Evolutionary conservation across 495 filamentous ascomycete genomes (phyloP).

Genomic region (Glutinoglossum americanum): DNA sequence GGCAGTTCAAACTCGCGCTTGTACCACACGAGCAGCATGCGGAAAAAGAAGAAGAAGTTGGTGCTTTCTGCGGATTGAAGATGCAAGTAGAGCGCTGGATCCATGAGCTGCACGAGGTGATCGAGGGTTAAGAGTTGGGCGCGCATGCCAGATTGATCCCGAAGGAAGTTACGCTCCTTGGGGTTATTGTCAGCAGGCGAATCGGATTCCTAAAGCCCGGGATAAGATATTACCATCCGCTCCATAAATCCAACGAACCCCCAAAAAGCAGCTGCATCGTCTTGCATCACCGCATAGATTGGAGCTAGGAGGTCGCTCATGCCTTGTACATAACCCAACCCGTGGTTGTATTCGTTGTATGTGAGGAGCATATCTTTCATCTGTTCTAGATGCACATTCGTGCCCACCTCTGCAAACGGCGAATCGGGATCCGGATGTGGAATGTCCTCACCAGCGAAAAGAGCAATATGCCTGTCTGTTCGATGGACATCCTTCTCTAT

Average conservation of each 20-base stretch:
- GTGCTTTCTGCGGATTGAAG: conserved; percentile 77
- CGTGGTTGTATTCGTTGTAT: conserved; percentile 90
- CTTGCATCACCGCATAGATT: conserved; percentile 90
- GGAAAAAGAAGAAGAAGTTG: conserved; percentile 99
- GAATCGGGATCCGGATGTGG: conserved; percentile 97
- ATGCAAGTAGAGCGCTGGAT: conserved; percentile 81
- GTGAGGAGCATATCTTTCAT: conserved; percentile 98
- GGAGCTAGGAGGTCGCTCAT: conserved; percentile 95
- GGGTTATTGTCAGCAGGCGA: neutral
- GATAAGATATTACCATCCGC: conserved; percentile 41
- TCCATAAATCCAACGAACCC: conserved; percentile 92
- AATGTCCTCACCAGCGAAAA: conserved; percentile 90
- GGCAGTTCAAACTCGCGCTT: conserved; percentile 88
- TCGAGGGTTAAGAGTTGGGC: conserved; percentile 75
- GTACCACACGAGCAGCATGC: conserved; percentile 95
- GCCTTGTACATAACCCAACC: conserved; percentile 89
- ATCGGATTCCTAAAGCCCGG: neutral
- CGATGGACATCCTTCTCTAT: conserved; percentile 95
- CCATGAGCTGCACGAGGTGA: conserved; percentile 87
- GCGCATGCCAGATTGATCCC: conserved; percentile 91
- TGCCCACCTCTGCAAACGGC: conserved; percentile 73
- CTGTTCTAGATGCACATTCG: conserved; percentile 94
- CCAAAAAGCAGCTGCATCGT: conserved; percentile 94
- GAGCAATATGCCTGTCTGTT: conserved; percentile 76
- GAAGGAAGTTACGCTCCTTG: conserved; percentile 81